Conservation (phyloP, 371 early-diverging fungal genomes). For the Mortierella sp. region DNA sequence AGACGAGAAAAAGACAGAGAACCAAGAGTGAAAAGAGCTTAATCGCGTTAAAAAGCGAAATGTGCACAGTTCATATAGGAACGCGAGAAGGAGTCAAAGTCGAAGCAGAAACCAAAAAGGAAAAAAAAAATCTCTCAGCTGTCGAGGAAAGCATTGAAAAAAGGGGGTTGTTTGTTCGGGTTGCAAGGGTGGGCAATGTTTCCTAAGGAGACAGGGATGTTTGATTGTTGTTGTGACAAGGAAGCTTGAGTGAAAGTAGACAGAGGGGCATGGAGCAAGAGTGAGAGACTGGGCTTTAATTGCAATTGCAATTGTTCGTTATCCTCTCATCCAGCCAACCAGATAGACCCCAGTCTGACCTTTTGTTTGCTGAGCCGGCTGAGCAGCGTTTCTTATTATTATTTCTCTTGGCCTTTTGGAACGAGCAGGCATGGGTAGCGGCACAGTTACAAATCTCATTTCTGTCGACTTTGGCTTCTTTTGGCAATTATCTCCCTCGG, state of each 20-base stretch:
- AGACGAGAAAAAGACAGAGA: too few relatives aligned
- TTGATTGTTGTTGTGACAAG: neutral
- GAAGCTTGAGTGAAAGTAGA: neutral
- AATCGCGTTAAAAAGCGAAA: neutral
- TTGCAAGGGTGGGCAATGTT: neutral
- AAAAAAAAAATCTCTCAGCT: neutral
- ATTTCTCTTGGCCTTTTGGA: neutral
- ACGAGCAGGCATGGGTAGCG: neutral
- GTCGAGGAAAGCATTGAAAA: neutral
- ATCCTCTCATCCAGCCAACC: too few relatives aligned
- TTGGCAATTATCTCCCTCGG: neutral
- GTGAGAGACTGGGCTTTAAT: too few relatives aligned
- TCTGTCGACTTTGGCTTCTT: neutral
- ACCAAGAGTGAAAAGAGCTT: neutral
- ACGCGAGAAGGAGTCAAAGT: neutral
- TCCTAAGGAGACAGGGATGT: neutral
- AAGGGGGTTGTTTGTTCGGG: neutral
- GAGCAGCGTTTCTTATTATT: too few relatives aligned
- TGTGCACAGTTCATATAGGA: too few relatives aligned
- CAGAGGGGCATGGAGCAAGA: neutral
- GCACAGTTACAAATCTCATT: neutral
- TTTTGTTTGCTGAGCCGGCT: too few relatives aligned
- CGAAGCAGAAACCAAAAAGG: slow-evolving; percentile 11
- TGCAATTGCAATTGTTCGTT: too few relatives aligned
- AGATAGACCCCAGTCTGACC: too few relatives aligned